Base-by-base conservation (phyloP, 2,329 filamentous ascomycete species). In the Colletotrichum somersetense region DNA sequence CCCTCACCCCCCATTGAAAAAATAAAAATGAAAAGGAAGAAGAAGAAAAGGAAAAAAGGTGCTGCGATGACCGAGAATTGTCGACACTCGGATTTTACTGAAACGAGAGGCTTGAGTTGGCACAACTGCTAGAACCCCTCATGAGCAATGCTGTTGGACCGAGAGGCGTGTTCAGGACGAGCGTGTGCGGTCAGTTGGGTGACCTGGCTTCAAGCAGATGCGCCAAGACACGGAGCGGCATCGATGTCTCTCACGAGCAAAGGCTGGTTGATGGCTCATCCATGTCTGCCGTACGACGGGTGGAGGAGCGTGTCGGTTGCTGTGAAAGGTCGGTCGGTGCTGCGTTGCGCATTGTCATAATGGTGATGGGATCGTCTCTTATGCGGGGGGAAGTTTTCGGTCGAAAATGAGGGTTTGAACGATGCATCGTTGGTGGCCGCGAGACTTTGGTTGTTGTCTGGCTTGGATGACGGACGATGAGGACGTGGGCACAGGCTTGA, bases 121-220 rank as follows among this genome's bases (percentile, higher is more conserved):
- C 63, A 46, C 23, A 35, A 53, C 48, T 18, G 30, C 23, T 20
- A 30, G 6, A 63, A 40, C 14, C 23, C 12, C 30, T 3, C 2
- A 42, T 20, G 26, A 55, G 50, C 38, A 55, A 33, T 16, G 50
- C 38, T 55, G 44, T 20, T 40, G 20, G 12, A 11, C 35, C 8
- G 35, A 57, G n/a, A 5, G 56, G n/a, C 6, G 14, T 40, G 35
- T 56, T 38, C 62, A 26, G 38, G 50, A 64, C 20, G 12, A 48
- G 64, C 52, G 44, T 62, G 52, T 52, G 52, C 55, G 44, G 46
- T 20, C 67, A 67, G 67, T 33, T 50, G 63, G 62, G 67, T 62
- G 46, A 71, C 57, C 46, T 30, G 56, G 48, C 33, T 33, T 53
- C 14, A 35, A 33, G 7, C 42, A 35, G 63, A 44, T 35, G 67